These are phyloP conservation scores for Termitomyces bulborhizus DNA, from an alignment of 768 basidiomycete genomes.

Conservation along the genomic window DNA sequence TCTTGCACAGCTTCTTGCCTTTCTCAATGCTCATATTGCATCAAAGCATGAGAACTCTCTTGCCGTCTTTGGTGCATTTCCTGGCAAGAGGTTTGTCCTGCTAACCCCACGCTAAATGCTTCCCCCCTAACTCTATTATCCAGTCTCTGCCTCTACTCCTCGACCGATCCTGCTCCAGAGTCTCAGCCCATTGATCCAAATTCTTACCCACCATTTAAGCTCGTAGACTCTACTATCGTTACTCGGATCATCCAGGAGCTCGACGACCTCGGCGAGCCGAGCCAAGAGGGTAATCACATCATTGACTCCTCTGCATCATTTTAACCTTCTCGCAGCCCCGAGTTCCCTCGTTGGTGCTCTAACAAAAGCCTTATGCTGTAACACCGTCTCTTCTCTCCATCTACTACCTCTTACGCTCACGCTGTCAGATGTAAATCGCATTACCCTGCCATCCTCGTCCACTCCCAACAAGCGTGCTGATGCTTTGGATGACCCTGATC, in stretches of 20 bases:
- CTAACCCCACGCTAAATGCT: not conserved
- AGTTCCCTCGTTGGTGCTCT: conserved; percentile 82
- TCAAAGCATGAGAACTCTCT: conserved; percentile 88
- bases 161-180: conserved; percentile 40
- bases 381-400: not conserved
- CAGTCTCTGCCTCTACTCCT: conserved; percentile 77
- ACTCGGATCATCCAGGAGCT: conserved; percentile 58
- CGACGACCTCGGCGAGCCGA: conserved; percentile 39
- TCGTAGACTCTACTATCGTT: conserved; percentile 65
- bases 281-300: conserved; percentile 42
- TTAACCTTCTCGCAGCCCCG: conserved; percentile 32
- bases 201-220: conserved; percentile 77
- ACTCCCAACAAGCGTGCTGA: conserved; percentile 23
- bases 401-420: not conserved
- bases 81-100: conserved; percentile 63
- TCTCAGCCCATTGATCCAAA: conserved; percentile 57
- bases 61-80: conserved; percentile 87
- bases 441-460: conserved; percentile 24
- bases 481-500: conserved; percentile 28
- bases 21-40: conserved; percentile 91
- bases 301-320: conserved; percentile 6
- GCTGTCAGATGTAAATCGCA: conserved; percentile 33
- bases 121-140: conserved; percentile 2
- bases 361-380: conserved; percentile 91
- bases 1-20: conserved; percentile 80